These are phyloP conservation scores for Liriodendron chinense DNA, from an alignment of 164 flowering plant genomes.

Conservation along the genomic window DNA sequence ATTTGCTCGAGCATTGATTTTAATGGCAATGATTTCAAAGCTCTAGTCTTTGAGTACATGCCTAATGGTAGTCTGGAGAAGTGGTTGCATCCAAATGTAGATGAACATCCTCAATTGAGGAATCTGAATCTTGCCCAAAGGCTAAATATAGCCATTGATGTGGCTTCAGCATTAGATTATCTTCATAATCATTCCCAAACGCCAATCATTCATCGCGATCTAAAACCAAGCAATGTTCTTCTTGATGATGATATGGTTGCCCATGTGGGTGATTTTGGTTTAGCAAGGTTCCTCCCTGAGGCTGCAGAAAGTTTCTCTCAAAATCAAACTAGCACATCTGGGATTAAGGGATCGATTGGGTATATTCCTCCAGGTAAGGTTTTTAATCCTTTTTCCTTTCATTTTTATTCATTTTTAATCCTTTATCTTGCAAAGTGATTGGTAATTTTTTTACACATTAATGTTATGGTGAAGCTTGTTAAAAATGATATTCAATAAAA, in stretches of 20 bases:
- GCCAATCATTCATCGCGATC: too few species aligned
- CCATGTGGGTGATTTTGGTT: not conserved
- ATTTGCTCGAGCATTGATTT: conserved; percentile 16
- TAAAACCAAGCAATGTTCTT: conserved; percentile 1
- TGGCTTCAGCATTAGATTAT: too few species aligned
- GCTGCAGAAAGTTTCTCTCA: not conserved
- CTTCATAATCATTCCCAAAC: too few species aligned
- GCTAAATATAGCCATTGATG: conserved; percentile 22
- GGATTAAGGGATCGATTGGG: too few species aligned
- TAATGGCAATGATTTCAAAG: conserved; percentile 22
- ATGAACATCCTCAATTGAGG: not conserved
- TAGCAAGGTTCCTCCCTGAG: not conserved
- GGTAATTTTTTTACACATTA: too few species aligned
- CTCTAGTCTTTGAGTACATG: conserved; percentile 21
- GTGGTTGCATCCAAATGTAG: conserved; percentile 16
- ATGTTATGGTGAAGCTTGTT: too few species aligned
- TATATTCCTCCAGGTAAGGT: too few species aligned
- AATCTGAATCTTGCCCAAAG: conserved; percentile 22
- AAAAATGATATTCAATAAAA: too few species aligned
- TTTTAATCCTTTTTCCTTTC: too few species aligned
- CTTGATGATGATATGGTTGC: not conserved
- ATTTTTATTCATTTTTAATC: too few species aligned
- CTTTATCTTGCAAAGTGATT: too few species aligned
- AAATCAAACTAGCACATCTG: not conserved
- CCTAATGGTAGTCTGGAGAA: conserved; percentile 21